phyloP scores from a whole-genome alignment of 176 grass and related monocot genomes.

The Hordeum vulgare region DNA sequence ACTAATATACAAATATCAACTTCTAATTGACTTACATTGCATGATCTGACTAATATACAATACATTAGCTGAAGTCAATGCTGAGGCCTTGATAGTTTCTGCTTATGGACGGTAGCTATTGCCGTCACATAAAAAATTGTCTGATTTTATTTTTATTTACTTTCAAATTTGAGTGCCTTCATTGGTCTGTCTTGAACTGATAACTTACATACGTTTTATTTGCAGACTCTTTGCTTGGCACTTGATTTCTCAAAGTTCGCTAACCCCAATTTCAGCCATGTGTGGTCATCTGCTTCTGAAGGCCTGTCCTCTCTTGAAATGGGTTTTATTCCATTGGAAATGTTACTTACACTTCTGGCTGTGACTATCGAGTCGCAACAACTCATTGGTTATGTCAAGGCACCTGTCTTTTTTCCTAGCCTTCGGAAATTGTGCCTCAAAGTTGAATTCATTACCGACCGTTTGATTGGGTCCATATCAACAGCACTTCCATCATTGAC shows the following conservation, averaged over 20 bases:
- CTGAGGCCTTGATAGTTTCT: not conserved
- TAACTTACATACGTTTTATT: constrained; percentile 14
- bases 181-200: not conserved
- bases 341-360: constrained; percentile 64
- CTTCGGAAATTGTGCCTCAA: constrained; percentile 76
- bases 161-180: not conserved
- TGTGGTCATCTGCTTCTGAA: constrained; percentile 64
- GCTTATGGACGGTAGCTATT: not conserved
- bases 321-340: constrained; percentile 79
- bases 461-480: constrained; percentile 76
- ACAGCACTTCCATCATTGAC: constrained; percentile 58
- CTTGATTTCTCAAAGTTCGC: constrained; percentile 87
- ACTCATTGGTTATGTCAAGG: constrained; percentile 28
- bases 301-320: constrained; percentile 74
- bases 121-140: not conserved
- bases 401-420: constrained; percentile 57
- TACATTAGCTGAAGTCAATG: not conserved
- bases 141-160: not conserved
- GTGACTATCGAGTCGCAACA: constrained; percentile 28
- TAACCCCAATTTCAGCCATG: constrained; percentile 53
- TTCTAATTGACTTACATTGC: not conserved
- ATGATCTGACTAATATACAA: not conserved
- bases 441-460: constrained; percentile 81
- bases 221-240: constrained; percentile 67
- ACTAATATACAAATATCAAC: no score